phyloP scores from a whole-genome alignment of 768 basidiomycete genomes.

The Collybiopsis luxurians region DNA sequence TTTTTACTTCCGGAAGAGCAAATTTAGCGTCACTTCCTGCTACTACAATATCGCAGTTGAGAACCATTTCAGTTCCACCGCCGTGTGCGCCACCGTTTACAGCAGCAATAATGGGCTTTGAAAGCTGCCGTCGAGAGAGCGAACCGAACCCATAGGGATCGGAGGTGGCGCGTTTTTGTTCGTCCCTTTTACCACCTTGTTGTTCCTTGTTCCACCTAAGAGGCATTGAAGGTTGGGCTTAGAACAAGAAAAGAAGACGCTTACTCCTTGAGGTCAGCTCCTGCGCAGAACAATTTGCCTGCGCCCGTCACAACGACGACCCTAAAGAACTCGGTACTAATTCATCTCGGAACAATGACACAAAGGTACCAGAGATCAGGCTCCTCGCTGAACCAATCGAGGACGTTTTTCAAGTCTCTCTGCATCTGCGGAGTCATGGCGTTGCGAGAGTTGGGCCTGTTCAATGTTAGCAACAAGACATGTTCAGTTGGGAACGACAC shows the following conservation, averaged over 20 bases:
- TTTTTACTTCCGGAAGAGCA: constrained; percentile 74
- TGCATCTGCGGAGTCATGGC: constrained; percentile 66
- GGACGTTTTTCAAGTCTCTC: constrained; percentile 44
- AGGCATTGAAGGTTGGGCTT: background rate
- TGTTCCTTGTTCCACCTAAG: constrained; percentile 61
- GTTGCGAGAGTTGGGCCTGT: constrained; percentile 70
- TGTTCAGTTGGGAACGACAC: constrained; percentile 43
- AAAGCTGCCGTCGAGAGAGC: constrained; percentile 60
- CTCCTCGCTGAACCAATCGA: constrained; percentile 77
- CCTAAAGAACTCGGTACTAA: constrained; percentile 38
- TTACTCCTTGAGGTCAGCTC: constrained; percentile 75
- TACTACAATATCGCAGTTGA: constrained; percentile 79
- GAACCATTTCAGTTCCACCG: constrained; percentile 62
- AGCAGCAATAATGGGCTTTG: constrained; percentile 80
- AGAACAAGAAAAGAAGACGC: constrained; percentile 21
- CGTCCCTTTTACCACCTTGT: constrained; percentile 36
- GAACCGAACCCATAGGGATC: constrained; percentile 66
- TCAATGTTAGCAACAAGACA: constrained; percentile 54
- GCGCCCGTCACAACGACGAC: constrained; percentile 72
- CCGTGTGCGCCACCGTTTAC: constrained; percentile 74
- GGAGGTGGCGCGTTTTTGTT: constrained; percentile 38
- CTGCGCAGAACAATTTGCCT: constrained; percentile 75
- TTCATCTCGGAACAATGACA: constrained; percentile 3
- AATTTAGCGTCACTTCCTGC: constrained; percentile 67
- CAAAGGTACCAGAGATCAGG: constrained; percentile 64